phyloP scores from a whole-genome alignment of 164 flowering plant genomes.

The Euptelea pleiosperma region DNA sequence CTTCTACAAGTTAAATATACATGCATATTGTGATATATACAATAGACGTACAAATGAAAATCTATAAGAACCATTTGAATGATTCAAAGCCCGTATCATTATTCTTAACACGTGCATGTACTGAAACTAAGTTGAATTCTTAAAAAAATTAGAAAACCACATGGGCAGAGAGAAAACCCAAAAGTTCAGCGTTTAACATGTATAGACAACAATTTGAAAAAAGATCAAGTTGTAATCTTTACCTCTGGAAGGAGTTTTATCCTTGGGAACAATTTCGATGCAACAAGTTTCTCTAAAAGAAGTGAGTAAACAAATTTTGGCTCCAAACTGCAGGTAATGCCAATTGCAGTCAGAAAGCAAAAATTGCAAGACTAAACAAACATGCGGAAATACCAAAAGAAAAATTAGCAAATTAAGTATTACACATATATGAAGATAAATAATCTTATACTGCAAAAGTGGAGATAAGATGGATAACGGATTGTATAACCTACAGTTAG shows the following conservation, averaged over 20 bases:
- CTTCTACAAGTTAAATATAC: no score
- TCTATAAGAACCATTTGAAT: no score
- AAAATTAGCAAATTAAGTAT: not conserved
- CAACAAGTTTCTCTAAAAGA: constrained; percentile 78
- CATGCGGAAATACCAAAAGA: not conserved
- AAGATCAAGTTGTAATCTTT: constrained; percentile 5
- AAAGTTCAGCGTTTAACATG: not conserved
- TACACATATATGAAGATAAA: not conserved
- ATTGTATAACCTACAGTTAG: no score
- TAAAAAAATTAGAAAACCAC: no score
- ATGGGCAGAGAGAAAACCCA: not conserved
- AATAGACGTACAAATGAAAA: no score
- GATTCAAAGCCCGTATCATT: no score
- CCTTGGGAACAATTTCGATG: constrained; percentile 81
- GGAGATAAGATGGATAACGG: no score
- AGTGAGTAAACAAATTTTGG: constrained; percentile 78
- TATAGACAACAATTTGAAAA: constrained; percentile 3
- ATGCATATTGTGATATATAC: no score
- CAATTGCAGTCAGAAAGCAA: not conserved
- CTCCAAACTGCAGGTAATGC: constrained; percentile 57
- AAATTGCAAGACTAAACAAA: no score
- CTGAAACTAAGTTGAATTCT: no score
- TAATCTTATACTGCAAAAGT: no score
- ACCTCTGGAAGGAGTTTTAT: constrained; percentile 60
- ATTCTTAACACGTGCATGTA: no score